Base-by-base conservation (phyloP, 2,329 filamentous ascomycete species). In the Capronia americana region DNA sequence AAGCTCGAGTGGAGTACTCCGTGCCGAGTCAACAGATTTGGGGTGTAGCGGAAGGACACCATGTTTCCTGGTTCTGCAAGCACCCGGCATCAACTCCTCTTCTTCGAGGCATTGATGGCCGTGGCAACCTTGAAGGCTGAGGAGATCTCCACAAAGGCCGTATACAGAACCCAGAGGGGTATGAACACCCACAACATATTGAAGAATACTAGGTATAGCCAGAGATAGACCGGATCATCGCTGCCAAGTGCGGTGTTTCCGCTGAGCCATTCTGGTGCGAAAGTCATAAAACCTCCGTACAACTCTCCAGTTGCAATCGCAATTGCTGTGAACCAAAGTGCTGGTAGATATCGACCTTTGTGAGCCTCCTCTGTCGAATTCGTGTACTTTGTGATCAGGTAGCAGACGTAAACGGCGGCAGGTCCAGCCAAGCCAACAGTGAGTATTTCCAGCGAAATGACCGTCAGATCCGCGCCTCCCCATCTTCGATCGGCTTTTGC, bases 231-330 rank as follows among this genome's bases (percentile, higher is more conserved):
- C 69, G 83, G 85, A 68, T 88, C 87, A 32, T 80, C 81, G 0
- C 84, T 86, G 67, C 86, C 84, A 63, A 90, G 77, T 71, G 86
- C 85, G 17, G 83, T 78, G 55, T 79, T 85, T 0, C 85, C 87
- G 2, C 81, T 85, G 70, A 90, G 75, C 87, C 87, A 89, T 74
- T 90, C 87, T 38, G 87, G 87, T 48, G 83, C 84, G 75, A 89
- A 89, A 0, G 87, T 89, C 86, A 89, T 88, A 74, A 85, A 88
- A 28, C 83, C 80, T 5, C 87, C 87, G 77, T 89, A 89, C 51
- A 90, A 77, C 76, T 90, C 87, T 11, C 80, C 86, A n/a, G 86
- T 88, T 11, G 87, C 87, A 50, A 89, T 76, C 14, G 86, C 79
- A 24, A 81, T 78, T 74, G 86, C 85, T 77, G 85, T 84, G 71